A percentile compares a stretch with the other conserved stretches of the same genome.
Conservation (phyloP, 371 early-diverging fungal genomes). For the Rhizopus arrhizus region DNA sequence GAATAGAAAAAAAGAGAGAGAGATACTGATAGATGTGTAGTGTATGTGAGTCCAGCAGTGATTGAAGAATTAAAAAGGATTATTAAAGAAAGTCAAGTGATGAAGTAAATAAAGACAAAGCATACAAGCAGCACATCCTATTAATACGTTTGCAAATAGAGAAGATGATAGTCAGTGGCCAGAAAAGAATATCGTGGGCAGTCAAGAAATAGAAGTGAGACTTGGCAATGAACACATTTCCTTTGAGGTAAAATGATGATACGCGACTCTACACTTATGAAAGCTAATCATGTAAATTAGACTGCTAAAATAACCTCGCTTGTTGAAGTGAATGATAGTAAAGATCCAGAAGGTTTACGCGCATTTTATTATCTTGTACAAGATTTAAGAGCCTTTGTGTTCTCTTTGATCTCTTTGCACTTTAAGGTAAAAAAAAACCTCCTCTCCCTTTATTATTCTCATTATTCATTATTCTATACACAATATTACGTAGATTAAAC, state of each 20-base stretch:
- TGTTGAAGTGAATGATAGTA: slow-evolving; percentile 84
- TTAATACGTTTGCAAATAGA: slow-evolving; percentile 38
- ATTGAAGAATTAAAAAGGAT: slow-evolving; percentile 88
- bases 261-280: too few relatives aligned
- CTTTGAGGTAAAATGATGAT: slow-evolving; percentile 73
- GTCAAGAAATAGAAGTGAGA: slow-evolving; percentile 93
- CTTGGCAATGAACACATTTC: slow-evolving; percentile 90
- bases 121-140: not conserved
- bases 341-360: slow-evolving; percentile 94
- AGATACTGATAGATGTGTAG: slow-evolving; percentile 41
- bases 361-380: slow-evolving; percentile 96
- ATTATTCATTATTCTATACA: not conserved
- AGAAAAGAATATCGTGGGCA: slow-evolving; percentile 84
- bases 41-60: slow-evolving; percentile 77
- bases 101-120: slow-evolving; percentile 64
- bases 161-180: slow-evolving; percentile 96
- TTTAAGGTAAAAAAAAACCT: slow-evolving; percentile 78
- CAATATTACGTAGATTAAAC: slow-evolving; percentile 45
- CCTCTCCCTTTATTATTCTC: not conserved
- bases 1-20: not conserved
- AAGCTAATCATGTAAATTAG: slow-evolving; percentile 31
- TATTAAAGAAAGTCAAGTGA: slow-evolving; percentile 85
- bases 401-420: slow-evolving; percentile 92
- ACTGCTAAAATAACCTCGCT: slow-evolving; percentile 92
- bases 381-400: slow-evolving; percentile 93